Evolutionary conservation across 192 early-diverging fungal species (phyloP).

Genomic region (Entomortierella lignicola): DNA sequence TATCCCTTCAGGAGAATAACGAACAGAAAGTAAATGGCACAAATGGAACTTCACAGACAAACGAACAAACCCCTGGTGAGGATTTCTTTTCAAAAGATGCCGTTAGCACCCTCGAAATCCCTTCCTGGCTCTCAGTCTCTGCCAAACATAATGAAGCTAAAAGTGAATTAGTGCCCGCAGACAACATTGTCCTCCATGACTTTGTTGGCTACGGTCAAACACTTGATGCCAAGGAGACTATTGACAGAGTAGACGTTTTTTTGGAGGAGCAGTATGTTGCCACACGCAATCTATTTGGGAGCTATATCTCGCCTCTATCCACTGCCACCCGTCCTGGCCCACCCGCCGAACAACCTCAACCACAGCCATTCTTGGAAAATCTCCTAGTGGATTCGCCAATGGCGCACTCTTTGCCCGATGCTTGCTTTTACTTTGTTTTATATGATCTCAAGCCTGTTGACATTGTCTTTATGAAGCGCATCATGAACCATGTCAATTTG

Average conservation of each 20-base stretch:
- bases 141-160: neutral
- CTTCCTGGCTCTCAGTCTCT: constrained; percentile 37
- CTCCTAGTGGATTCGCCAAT: constrained; percentile 46
- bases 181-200: constrained; percentile 45
- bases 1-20: constrained; percentile 14
- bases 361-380: constrained; percentile 35
- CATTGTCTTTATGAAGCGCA: constrained; percentile 95
- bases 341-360: constrained; percentile 1
- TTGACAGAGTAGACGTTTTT: constrained; percentile 42
- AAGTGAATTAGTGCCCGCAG: constrained; percentile 21
- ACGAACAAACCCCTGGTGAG: neutral
- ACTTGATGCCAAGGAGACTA: constrained; percentile 30
- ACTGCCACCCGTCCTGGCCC: constrained; percentile 13
- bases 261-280: constrained; percentile 39
- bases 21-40: neutral
- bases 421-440: constrained; percentile 47
- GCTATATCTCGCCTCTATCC: constrained; percentile 32
- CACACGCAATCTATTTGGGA: constrained; percentile 38
- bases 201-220: constrained; percentile 53
- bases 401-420: constrained; percentile 47
- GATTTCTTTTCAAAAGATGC: constrained; percentile 16
- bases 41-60: neutral
- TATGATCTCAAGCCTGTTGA: constrained; percentile 81
- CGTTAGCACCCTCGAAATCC: constrained; percentile 46
- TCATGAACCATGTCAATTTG: constrained; percentile 91